These are phyloP conservation scores for Entomortierella beljakovae DNA, from an alignment of 192 early-diverging fungal species.

Conservation along the genomic window DNA sequence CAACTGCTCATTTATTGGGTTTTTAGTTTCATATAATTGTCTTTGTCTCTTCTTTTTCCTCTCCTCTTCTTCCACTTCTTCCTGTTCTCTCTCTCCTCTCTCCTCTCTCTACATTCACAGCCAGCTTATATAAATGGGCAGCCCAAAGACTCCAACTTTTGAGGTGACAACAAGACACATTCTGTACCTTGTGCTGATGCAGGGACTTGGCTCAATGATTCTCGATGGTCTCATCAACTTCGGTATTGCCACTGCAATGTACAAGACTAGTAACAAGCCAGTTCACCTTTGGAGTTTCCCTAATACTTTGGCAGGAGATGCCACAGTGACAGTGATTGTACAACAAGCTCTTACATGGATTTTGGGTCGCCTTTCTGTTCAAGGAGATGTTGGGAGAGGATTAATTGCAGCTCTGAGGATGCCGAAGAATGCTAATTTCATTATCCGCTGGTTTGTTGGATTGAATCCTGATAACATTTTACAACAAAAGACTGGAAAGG, in stretches of 20 bases:
- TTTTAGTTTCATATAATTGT: too few relatives aligned
- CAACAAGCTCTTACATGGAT: constrained; percentile 36
- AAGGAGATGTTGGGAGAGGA: constrained; percentile 21
- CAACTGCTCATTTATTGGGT: too few relatives aligned
- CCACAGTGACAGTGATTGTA: constrained; percentile 31
- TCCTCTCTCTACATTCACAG: too few relatives aligned
- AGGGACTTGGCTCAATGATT: constrained; percentile 28
- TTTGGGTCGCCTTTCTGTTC: constrained; percentile 19
- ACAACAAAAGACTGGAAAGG: constrained; percentile 5
- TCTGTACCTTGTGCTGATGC: constrained; percentile 31
- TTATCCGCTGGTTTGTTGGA: constrained; percentile 38
- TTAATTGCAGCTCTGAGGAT: constrained; percentile 20
- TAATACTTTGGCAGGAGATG: constrained; percentile 32
- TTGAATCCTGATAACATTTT: not conserved
- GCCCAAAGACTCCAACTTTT: constrained; percentile 5
- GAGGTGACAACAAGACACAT: constrained; percentile 27
- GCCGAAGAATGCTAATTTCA: constrained; percentile 15
- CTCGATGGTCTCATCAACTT: constrained; percentile 43
- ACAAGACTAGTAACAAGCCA: constrained; percentile 23
- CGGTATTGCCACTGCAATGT: constrained; percentile 43
- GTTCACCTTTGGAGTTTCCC: constrained; percentile 28
- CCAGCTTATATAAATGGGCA: constrained; percentile 2
- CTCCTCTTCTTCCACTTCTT: too few relatives aligned
- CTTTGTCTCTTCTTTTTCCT: too few relatives aligned
- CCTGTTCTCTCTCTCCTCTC: not conserved